Evolutionary conservation across 2,329 filamentous ascomycete genomes (phyloP).

Genomic region (Botrytis tulipae): DNA sequence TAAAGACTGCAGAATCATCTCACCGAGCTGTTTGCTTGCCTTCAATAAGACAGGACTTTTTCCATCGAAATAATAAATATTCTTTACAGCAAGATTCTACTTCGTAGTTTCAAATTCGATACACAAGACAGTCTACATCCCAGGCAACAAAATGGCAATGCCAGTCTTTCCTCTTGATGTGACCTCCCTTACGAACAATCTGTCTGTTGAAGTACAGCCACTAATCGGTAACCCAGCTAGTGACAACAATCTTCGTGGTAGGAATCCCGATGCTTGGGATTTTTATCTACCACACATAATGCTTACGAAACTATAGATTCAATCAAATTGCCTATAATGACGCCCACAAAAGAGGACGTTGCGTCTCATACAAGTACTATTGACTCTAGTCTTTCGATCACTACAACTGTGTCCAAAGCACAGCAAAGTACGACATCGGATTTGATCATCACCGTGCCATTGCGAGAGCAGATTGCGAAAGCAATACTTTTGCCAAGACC

Average conservation of each 20-base stretch:
- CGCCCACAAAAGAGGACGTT: neutral
- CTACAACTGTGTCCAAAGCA: too few relatives aligned
- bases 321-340: neutral
- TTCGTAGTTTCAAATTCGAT: neutral
- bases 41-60: neutral
- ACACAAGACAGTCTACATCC: neutral
- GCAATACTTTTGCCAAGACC: neutral
- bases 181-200: neutral
- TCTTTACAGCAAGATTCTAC: neutral
- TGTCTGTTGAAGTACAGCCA: neutral
- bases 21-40: neutral
- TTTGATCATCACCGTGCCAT: neutral
- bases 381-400: neutral
- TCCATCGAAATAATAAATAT: neutral
- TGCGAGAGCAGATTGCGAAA: neutral
- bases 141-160: neutral
- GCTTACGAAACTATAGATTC: neutral
- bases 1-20: neutral
- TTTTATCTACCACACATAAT: neutral
- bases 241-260: neutral
- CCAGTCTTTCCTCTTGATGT: neutral
- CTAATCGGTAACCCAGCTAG: neutral
- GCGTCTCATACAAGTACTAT: neutral
- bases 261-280: neutral
- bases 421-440: neutral